Evolutionary conservation across 2,329 filamentous ascomycete genomes (phyloP), one percentile per base, ranked within the genome.

Genomic region (Fusarium cicatricum): DNA sequence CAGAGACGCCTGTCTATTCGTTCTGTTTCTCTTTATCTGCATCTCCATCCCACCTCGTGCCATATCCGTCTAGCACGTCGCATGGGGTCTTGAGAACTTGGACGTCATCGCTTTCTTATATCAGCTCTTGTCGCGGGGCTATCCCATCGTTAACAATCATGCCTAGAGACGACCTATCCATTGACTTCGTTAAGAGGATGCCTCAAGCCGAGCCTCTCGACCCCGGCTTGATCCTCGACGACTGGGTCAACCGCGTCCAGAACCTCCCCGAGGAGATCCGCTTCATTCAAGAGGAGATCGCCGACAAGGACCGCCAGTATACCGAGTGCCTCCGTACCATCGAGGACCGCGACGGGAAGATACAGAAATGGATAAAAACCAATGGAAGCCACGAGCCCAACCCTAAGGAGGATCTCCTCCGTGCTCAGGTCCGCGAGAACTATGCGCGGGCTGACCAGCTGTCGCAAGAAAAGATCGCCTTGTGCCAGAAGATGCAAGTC

Each of bases 221-320:
- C 67, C 84, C 85, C 54, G 82, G 88, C 51, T 80, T 89, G 62
- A 87, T 92, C 69, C 84, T 93, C 66, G 90, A 94, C 73, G 89
- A 92, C 73, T 93, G 90, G 81, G 85, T 89, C 71, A 86, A 88
- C 72, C 82, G 79, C 75, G 89, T 90, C 16, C 87, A 90, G 67
- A 95, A 95, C 69, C 81, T 94, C 23, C 90, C 90, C 58, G 89
- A 91, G 60, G 91, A 95, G 75, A 87, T 95, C 55, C 87, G 88
- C 16, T 92, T 93, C 77, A 82, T 94, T 59, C 89, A 93, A 69
- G 90, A 93, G 71, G 91, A 95, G 75, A 90, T 94, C 60, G 82
- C 87, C 70, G 88, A 90, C 71, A 94, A 93, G 74, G 91, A 96
- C 72, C 82, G 85, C 43, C 82, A 86, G 62, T 89, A 91, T 64